A percentile compares a stretch with the other conserved stretches of the same genome.
These are phyloP conservation scores for Penicillium sp. DNA, from an alignment of 2,329 filamentous ascomycete genomes.

Conservation along the genomic window DNA sequence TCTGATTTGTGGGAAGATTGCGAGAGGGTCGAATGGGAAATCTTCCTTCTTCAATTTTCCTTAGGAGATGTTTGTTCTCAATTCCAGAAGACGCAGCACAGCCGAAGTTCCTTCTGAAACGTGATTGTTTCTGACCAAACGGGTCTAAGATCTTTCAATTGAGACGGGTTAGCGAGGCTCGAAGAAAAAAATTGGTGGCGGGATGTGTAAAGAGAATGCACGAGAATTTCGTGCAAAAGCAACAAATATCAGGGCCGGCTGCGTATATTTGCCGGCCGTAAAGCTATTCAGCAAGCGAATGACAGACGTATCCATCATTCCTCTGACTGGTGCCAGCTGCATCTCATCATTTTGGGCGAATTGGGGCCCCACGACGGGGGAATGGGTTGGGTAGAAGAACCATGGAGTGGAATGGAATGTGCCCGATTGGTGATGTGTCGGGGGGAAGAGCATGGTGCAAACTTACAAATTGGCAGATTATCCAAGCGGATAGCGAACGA, in stretches of 20 bases:
- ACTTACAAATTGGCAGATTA: constrained; percentile 23
- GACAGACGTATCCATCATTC: constrained; percentile 56
- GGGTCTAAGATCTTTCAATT: constrained; percentile 38
- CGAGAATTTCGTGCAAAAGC: constrained; percentile 8
- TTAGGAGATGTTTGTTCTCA: not conserved
- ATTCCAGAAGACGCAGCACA: not conserved
- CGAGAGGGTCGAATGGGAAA: constrained; percentile 15
- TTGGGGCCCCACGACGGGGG: not conserved
- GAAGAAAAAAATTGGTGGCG: not conserved
- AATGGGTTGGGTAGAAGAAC: not conserved
- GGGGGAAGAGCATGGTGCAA: not conserved
- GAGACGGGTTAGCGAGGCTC: constrained; percentile 22
- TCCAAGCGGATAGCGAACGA: constrained; percentile 7
- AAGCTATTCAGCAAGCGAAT: constrained; percentile 62
- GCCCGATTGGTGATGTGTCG: constrained; percentile 1
- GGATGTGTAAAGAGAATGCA: constrained; percentile 13
- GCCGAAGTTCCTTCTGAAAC: not conserved
- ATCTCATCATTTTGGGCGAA: constrained; percentile 56
- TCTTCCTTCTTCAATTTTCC: constrained; percentile 19
- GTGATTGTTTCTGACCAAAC: not conserved
- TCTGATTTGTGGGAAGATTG: constrained; percentile 20
- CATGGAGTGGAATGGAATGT: not conserved
- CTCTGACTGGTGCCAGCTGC: constrained; percentile 68
- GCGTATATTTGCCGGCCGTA: constrained; percentile 49
- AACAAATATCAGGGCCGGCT: constrained; percentile 35